These are phyloP conservation scores for Aspergillus pseudonomiae DNA, from an alignment of 2,329 filamentous ascomycete genomes.

Conservation along the genomic window DNA sequence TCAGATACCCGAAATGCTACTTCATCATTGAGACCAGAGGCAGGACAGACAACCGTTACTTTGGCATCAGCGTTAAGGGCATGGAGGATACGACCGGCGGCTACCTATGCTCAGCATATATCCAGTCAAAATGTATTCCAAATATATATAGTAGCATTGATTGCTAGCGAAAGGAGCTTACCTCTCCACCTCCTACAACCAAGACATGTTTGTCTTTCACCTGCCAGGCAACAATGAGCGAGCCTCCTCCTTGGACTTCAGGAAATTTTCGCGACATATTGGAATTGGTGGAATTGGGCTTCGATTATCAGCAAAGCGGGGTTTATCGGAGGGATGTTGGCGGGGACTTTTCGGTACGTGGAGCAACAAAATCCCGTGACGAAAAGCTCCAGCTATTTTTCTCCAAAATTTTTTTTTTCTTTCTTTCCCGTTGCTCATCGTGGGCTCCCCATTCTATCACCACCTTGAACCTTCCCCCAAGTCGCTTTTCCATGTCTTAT, in stretches of 20 bases:
- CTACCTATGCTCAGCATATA: conserved; percentile 66
- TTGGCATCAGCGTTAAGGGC: conserved; percentile 92
- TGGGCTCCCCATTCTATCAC: conserved; percentile 7
- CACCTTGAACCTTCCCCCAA: conserved; percentile 14
- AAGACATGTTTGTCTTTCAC: conserved; percentile 84
- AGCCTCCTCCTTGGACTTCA: conserved; percentile 84
- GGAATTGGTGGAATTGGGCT: background rate
- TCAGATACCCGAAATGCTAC: conserved; percentile 78
- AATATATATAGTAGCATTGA: conserved; percentile 14
- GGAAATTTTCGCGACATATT: conserved; percentile 66
- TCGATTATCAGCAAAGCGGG: background rate
- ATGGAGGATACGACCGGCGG: conserved; percentile 89
- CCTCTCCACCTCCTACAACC: conserved; percentile 95
- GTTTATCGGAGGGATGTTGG: conserved; percentile 18
- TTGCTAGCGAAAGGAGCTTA: conserved; percentile 46
- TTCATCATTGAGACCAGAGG: conserved; percentile 80
- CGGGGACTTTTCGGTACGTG: conserved; percentile 16
- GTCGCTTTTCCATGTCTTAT: conserved; percentile 20
- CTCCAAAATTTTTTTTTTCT: conserved; percentile 19
- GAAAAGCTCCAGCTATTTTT: conserved; percentile 9
- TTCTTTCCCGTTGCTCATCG: conserved; percentile 3
- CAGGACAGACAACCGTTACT: conserved; percentile 82
- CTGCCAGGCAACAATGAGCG: conserved; percentile 94
- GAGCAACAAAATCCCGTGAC: conserved; percentile 17
- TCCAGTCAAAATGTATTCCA: conserved; percentile 10